These are phyloP conservation scores for Aspergillus intermedius DNA, from an alignment of 2,329 filamentous ascomycete species.

Conservation along the genomic window DNA sequence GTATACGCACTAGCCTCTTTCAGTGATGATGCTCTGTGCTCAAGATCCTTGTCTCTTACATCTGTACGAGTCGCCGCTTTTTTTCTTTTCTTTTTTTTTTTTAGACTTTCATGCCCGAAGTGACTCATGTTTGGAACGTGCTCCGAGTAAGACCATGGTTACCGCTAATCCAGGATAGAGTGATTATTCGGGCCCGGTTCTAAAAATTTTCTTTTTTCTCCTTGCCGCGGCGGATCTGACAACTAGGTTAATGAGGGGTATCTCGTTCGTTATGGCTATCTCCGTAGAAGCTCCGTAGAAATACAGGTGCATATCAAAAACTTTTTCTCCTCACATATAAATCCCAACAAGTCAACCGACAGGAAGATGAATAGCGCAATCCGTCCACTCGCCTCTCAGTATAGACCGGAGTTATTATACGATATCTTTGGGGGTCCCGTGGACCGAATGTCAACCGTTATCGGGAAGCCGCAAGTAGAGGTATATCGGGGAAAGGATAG, in stretches of 20 bases:
- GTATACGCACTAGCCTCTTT: no score
- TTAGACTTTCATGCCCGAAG: neutral
- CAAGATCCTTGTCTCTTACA: neutral
- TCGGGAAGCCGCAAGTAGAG: no score
- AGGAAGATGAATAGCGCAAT: neutral
- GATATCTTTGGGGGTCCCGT: no score
- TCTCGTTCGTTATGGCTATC: neutral
- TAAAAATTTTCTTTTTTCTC: neutral
- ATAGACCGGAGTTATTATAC: neutral
- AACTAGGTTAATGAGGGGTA: neutral
- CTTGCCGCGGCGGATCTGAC: neutral
- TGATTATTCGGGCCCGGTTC: neutral
- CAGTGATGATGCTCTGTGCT: no score
- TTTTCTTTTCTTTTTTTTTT: neutral
- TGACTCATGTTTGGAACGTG: slow-evolving; percentile 7
- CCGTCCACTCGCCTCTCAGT: neutral
- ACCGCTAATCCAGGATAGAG: slow-evolving; percentile 6
- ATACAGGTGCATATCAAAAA: no score
- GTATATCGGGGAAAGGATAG: no score
- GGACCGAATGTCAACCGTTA: no score
- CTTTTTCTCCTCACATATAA: no score
- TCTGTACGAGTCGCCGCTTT: neutral
- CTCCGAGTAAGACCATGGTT: slow-evolving; percentile 8
- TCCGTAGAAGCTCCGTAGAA: neutral
- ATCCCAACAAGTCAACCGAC: neutral